Percentiles rank a stretch among this genome's conserved stretches.
These are phyloP conservation scores for Tilletia horrida DNA, from an alignment of 1,284 basidiomycete species.

Conservation along the genomic window DNA sequence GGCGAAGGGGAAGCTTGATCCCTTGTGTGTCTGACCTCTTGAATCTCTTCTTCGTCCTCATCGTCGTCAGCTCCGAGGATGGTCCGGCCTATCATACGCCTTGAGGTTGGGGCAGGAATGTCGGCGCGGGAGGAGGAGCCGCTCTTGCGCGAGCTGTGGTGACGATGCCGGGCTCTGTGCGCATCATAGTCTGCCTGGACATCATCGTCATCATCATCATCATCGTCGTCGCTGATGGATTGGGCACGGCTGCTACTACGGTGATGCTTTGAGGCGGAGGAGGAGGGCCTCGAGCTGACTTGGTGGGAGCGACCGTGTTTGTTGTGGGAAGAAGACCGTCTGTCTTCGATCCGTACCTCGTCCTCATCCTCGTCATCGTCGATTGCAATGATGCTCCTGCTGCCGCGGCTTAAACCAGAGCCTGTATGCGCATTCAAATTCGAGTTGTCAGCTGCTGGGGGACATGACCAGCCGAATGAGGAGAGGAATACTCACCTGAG, in stretches of 20 bases:
- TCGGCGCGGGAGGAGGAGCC: neutral
- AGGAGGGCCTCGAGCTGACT: no score
- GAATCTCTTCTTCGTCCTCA: conserved; percentile 10
- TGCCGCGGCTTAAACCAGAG: no score
- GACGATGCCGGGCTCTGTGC: neutral
- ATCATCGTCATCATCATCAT: neutral
- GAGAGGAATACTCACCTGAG: no score
- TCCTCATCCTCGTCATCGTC: conserved; percentile 10
- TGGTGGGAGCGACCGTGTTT: no score
- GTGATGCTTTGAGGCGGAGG: no score
- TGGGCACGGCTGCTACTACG: no score
- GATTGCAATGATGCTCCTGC: neutral
- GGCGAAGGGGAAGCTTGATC: neutral
- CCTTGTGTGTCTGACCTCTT: neutral
- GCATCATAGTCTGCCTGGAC: neutral
- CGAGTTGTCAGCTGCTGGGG: no score
- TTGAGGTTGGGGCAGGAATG: neutral
- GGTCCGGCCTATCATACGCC: neutral
- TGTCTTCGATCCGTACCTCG: neutral
- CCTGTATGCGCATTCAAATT: no score
- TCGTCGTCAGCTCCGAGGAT: neutral
- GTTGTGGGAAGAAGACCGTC: no score
- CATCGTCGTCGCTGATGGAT: neutral
- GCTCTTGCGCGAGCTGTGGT: neutral
- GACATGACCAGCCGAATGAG: no score